Evolutionary conservation across 1,139 yeast genomes (phyloP).

Genomic region (Taphrina confusa): DNA sequence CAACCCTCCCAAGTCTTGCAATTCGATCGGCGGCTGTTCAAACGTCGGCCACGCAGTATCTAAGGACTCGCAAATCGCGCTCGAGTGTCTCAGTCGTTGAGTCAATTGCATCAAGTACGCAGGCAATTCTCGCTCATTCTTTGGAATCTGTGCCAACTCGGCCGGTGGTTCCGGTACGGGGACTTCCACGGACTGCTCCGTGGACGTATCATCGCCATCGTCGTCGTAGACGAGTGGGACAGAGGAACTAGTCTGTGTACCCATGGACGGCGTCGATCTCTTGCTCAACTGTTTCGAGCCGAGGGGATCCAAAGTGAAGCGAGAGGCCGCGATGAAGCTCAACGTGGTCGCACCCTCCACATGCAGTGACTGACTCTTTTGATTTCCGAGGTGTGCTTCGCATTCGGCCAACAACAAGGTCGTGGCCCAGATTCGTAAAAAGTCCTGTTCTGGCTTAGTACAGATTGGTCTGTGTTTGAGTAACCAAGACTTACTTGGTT

Average conservation of each 20-base stretch:
- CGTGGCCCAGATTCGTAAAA: conserved; percentile 29
- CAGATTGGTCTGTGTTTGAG: not conserved
- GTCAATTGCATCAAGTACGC: conserved; percentile 18
- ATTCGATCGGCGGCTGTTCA: conserved; percentile 23
- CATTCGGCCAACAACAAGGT: conserved; percentile 26
- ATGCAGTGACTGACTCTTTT: conserved; percentile 12
- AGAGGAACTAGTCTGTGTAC: not conserved
- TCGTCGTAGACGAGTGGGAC: too few species aligned
- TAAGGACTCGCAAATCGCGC: conserved; percentile 15
- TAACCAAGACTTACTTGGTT: conserved; percentile 24
- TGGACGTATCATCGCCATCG: not conserved
- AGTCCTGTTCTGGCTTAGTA: conserved; percentile 2
- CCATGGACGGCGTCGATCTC: not conserved
- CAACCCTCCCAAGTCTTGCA: conserved; percentile 16
- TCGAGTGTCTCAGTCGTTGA: conserved; percentile 23
- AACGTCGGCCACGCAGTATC: conserved; percentile 20
- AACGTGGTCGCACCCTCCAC: conserved; percentile 30
- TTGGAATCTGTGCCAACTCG: not conserved
- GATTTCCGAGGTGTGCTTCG: conserved; percentile 23
- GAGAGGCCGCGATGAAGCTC: conserved; percentile 20
- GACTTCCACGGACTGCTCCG: not conserved
- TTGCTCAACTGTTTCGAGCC: not conserved
- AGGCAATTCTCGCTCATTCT: conserved; percentile 27
- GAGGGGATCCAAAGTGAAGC: not conserved
- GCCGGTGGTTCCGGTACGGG: not conserved